Percentiles rank a stretch among this genome's conserved stretches.
These are phyloP conservation scores for Exophiala alcalophila DNA, from an alignment of 2,329 filamentous ascomycete species.

Conservation along the genomic window DNA sequence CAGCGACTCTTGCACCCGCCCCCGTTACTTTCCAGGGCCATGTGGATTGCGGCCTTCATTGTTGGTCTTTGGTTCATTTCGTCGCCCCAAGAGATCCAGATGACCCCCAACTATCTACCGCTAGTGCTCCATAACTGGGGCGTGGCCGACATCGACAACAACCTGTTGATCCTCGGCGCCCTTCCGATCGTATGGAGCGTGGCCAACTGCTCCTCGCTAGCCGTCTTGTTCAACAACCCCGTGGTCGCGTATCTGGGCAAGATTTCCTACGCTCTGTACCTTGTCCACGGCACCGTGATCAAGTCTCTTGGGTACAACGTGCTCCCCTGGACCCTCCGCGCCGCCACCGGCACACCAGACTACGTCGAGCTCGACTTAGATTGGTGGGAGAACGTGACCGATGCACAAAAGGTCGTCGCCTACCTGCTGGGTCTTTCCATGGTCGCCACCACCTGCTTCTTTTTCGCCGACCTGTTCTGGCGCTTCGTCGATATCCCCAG, in stretches of 20 bases:
- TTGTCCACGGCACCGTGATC: constrained; percentile 30
- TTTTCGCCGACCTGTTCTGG: constrained; percentile 60
- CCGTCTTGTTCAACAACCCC: constrained; percentile 16
- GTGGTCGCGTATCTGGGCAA: constrained; percentile 33
- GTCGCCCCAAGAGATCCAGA: constrained; percentile 17
- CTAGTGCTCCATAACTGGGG: constrained; percentile 8
- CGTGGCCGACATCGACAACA: constrained; percentile 5
- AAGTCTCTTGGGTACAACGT: constrained; percentile 17
- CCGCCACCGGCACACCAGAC: constrained; percentile 8
- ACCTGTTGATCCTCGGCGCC: constrained; percentile 10
- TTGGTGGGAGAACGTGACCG: constrained; percentile 9
- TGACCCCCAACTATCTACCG: constrained; percentile 13
- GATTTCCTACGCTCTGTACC: constrained; percentile 35
- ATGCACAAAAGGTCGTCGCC: constrained; percentile 6
- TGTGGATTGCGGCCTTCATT: constrained; percentile 8
- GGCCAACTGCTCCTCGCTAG: constrained; percentile 11
- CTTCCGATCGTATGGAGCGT: constrained; percentile 17
- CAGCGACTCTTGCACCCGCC: constrained; percentile 8
- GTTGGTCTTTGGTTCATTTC: constrained; percentile 13
- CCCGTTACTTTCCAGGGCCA: constrained; percentile 2
- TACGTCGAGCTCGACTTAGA: constrained; percentile 6
- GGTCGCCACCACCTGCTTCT: constrained; percentile 47
- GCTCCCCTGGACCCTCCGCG: constrained; percentile 14
- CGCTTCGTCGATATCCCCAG: constrained; percentile 53
- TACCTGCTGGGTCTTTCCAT: constrained; percentile 39